Evolutionary conservation across 1,139 yeast genomes (phyloP), one percentile per base, ranked within the genome.

Genomic region (Yamadazyma sp.): DNA sequence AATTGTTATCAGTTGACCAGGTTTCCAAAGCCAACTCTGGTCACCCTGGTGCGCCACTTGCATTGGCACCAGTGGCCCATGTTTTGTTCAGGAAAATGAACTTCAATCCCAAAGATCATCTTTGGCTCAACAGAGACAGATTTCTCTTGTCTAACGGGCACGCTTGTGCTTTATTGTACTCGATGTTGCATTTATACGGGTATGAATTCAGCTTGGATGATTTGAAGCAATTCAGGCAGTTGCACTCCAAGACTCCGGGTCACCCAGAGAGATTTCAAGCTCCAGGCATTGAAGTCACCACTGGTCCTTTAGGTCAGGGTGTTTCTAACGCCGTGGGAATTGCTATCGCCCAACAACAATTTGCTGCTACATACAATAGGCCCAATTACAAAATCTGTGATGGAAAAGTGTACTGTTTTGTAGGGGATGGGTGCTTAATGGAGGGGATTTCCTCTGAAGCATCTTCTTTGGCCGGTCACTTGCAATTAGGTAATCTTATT

Each of bases 221-320:
- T 69, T 76, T 92, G 68, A 86, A 88, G 75, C 68, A 75, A 50
- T 92, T 92, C 75, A 87, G 98, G 77, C 95, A 87, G 69, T 68
- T 91, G 58, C 75, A 77, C 61, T 89, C 98, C 51, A 83, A 81
- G 71, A 85, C 95, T 49, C 98, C 98, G 39, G 98, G 98, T 55
- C 98, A 91, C 73, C 98, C 98, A 40, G 98, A 91, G 72, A 72
- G 83, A 15, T 33, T 54, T 40, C 83, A 79, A 55, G 77, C 77
- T 49, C 89, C 94, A 41, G 98, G 98, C 61, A 80, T 89, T 41
- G 98, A 92, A 63, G 95, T 89, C 59, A 91, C 98, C 65, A 89
- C 98, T 46, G 98, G 98, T 65, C 98, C 98, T 46, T 80, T 91
- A 59, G 98, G 98, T 61, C 98, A 91, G 73, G 98, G 98, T 81